These are phyloP conservation scores for Epichloe gansuensis DNA, from an alignment of 2,329 filamentous ascomycete species.

Conservation along the genomic window DNA sequence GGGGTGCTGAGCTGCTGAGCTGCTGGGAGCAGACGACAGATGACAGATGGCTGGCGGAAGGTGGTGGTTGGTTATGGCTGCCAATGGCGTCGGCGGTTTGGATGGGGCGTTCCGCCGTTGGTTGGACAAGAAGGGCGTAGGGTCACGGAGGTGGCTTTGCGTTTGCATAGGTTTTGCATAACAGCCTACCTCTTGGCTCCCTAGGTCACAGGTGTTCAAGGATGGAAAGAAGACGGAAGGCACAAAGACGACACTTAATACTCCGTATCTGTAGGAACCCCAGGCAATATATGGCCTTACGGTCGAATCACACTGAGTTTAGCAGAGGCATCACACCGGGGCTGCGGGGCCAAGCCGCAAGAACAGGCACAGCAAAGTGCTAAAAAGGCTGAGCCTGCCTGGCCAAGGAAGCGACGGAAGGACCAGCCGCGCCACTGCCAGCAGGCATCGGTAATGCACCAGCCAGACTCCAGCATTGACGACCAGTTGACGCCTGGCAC, in stretches of 20 bases:
- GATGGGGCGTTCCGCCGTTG: not conserved
- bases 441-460: not conserved
- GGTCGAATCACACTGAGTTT: too few relatives aligned
- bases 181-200: too few relatives aligned
- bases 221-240: too few relatives aligned
- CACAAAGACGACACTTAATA: too few relatives aligned
- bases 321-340: not conserved
- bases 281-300: too few relatives aligned
- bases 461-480: not conserved
- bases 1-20: not conserved
- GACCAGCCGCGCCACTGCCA: conserved; percentile 1
- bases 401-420: too few relatives aligned
- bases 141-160: conserved; percentile 1
- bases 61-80: not conserved
- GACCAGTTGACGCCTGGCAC: not conserved
- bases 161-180: not conserved
- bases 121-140: not conserved
- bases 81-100: conserved; percentile 1
- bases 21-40: not conserved
- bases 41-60: not conserved
- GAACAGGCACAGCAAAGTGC: not conserved
- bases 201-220: too few relatives aligned
- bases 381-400: too few relatives aligned
- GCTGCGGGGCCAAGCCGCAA: not conserved
- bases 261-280: too few relatives aligned